Percentiles rank a stretch among this genome's conserved stretches.
These are phyloP conservation scores for Tolypocladium endophyticum DNA, from an alignment of 2,329 filamentous ascomycete species.

Conservation along the genomic window DNA sequence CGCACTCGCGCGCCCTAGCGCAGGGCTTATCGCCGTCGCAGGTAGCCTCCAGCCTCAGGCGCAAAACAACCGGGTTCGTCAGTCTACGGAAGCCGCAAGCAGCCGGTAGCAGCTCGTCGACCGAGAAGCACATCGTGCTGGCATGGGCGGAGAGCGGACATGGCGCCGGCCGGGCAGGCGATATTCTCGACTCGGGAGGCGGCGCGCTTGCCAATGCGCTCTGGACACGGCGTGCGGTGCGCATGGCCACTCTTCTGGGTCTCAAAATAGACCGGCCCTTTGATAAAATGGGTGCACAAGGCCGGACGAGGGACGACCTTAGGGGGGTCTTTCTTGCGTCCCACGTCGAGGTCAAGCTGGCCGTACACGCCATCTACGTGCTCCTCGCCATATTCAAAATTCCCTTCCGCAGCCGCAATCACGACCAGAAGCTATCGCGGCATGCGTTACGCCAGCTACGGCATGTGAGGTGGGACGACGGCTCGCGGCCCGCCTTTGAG, in stretches of 20 bases:
- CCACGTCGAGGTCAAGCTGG: conserved; percentile 30
- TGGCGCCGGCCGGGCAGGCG: conserved; percentile 15
- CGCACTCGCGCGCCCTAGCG: conserved; percentile 12
- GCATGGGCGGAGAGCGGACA: conserved; percentile 24
- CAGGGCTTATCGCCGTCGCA: not conserved
- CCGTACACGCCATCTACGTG: conserved; percentile 18
- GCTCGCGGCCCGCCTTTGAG: conserved; percentile 17
- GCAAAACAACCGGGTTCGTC: conserved; percentile 23
- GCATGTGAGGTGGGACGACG: conserved; percentile 12
- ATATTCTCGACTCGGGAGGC: conserved; percentile 14
- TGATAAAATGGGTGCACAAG: conserved; percentile 9
- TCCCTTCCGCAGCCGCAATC: conserved; percentile 11
- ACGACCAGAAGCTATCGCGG: not conserved
- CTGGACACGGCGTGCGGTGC: conserved; percentile 20
- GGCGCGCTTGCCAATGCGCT: conserved; percentile 16
- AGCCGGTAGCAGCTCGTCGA: too few species aligned
- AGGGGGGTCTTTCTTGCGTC: conserved; percentile 19
- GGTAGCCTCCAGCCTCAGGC: conserved; percentile 8
- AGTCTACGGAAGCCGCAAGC: conserved; percentile 7
- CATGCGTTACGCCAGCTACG: conserved; percentile 13
- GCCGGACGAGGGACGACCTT: not conserved
- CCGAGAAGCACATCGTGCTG: conserved; percentile 12
- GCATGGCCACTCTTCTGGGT: conserved; percentile 16
- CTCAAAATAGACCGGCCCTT: conserved; percentile 18
- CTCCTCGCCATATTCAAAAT: conserved; percentile 16